Conservation (phyloP, 2,329 filamentous ascomycete species). For the Trichoderma brevicompactum region DNA sequence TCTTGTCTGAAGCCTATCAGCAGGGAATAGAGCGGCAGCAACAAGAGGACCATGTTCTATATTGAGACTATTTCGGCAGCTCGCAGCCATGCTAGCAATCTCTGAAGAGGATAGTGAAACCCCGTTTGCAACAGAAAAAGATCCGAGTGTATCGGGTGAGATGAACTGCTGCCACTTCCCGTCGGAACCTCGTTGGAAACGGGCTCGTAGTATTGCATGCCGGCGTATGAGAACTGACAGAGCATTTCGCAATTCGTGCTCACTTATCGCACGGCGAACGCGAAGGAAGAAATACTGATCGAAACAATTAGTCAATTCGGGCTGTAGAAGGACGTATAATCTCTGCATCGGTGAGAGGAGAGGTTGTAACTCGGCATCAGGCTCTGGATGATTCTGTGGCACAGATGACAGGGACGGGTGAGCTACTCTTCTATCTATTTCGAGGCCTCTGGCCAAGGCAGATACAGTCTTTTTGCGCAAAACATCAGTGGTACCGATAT, state of each 20-base stretch:
- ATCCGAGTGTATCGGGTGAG: neutral
- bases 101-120: too few relatives aligned
- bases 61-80: neutral
- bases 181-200: neutral
- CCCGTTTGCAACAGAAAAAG: neutral
- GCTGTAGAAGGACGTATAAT: neutral
- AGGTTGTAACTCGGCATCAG: too few relatives aligned
- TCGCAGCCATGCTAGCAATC: too few relatives aligned
- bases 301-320: constrained; percentile 3
- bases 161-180: constrained; percentile 15
- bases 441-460: too few relatives aligned
- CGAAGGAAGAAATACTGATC: constrained; percentile 27
- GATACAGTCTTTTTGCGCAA: too few relatives aligned
- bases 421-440: too few relatives aligned
- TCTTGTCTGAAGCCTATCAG: neutral
- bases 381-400: too few relatives aligned
- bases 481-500: too few relatives aligned
- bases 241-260: neutral
- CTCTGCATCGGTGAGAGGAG: too few relatives aligned
- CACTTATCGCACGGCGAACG: neutral
- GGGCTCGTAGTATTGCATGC: constrained; percentile 14
- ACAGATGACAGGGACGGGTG: too few relatives aligned
- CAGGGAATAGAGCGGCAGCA: neutral
- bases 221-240: neutral
- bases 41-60: constrained; percentile 14